Evolutionary conservation across 805 yeast genomes (phyloP), one percentile per base, ranked within the genome.

Genomic region (Starmera dryadoides): DNA sequence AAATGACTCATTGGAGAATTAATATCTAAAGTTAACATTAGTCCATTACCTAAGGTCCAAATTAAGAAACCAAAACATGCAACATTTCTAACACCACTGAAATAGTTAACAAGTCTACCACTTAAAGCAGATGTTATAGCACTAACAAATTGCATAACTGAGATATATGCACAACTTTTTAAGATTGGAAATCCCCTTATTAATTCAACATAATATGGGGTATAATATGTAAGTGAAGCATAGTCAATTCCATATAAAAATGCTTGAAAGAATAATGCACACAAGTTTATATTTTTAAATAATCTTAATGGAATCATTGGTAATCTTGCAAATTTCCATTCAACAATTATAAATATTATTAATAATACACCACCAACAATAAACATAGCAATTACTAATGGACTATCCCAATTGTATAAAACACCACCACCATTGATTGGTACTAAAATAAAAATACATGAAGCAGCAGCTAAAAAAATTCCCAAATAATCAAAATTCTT

Each of bases 391-490:
- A 75, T 68, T 14, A 65, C 64, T 17, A 60, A 42, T 3, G 69
- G 55, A 12, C 70, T 71, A 47, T 67, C 48, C 88, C 88, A 82
- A 0, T 62, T 54, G 50, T 68, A 78, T 10, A 71, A 60, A 8
- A 72, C 60, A 3, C 86, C 86, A 28, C 86, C 87, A 15, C 81
- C 79, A 45, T 71, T 68, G 17, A 77, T 53, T 3, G 81, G 80
- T n/a, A 79, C 64, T 61, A 17, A 59, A 4, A 79, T 43, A 4
- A 78, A 53, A 0, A 76, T 71, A 21, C 69, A 62, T 0, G 73
- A 69, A 2, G 74, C 63, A 4, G 79, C 61, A 28, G 75, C 59
- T 12, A 73, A 56, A 22, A 71, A 45, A 33, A 75, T 64, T 0
- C 86, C 86, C 7, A 59, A 46, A 45, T 68, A 73, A 54, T 79